These are phyloP conservation scores for Phytophthora hibernalis DNA, from an alignment of 352 stramenopile species.

Conservation along the genomic window DNA sequence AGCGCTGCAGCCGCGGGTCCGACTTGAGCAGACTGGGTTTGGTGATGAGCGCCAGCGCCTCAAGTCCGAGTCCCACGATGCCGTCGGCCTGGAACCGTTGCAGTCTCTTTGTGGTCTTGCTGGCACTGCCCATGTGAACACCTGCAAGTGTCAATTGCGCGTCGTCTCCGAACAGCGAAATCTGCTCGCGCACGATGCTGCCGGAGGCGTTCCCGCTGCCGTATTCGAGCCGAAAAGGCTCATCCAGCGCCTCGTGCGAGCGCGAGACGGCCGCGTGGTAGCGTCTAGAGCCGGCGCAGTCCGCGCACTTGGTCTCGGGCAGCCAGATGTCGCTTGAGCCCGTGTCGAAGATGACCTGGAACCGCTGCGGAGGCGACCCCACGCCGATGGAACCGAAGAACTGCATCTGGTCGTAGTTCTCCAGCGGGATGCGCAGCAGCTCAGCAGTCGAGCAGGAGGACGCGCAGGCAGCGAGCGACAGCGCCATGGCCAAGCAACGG, in stretches of 20 bases:
- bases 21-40: constrained; percentile 50
- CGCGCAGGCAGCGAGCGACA: background rate
- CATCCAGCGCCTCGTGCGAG: constrained; percentile 34
- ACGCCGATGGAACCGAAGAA: constrained; percentile 72
- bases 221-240: constrained; percentile 69
- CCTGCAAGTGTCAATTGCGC: constrained; percentile 37
- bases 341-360: constrained; percentile 84
- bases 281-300: constrained; percentile 52
- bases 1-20: constrained; percentile 39
- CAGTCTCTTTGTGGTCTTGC: background rate
- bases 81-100: constrained; percentile 5
- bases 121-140: constrained; percentile 58
- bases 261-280: constrained; percentile 48
- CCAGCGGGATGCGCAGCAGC: constrained; percentile 67
- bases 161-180: constrained; percentile 42
- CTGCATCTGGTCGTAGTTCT: constrained; percentile 82
- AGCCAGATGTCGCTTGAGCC: constrained; percentile 79
- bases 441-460: background rate
- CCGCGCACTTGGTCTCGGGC: constrained; percentile 43
- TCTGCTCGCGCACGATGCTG: constrained; percentile 52
- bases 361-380: constrained; percentile 65
- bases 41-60: constrained; percentile 63
- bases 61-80: constrained; percentile 52
- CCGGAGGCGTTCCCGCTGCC: constrained; percentile 66
- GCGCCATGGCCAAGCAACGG: background rate